These are phyloP conservation scores for Cornus florida DNA, from an alignment of 148 eudicot species.

Conservation along the genomic window DNA sequence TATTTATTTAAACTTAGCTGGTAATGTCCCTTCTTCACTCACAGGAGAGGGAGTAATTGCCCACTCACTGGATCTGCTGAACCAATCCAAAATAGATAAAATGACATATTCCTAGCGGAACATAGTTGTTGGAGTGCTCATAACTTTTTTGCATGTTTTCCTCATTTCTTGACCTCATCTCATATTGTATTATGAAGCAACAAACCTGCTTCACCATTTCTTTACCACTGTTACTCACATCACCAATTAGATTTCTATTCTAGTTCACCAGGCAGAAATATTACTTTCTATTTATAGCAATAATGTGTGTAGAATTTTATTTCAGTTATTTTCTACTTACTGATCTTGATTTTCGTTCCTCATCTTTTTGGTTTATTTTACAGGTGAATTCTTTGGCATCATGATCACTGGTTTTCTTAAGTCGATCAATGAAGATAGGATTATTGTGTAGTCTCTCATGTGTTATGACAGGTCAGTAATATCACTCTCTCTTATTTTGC, in stretches of 20 bases:
- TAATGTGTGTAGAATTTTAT: slow-evolving; percentile 1
- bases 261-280: slow-evolving; percentile 1
- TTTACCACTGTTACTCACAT: background rate
- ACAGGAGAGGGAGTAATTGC: background rate
- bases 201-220: slow-evolving; percentile 2
- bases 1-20: background rate
- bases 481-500: background rate
- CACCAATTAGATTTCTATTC: background rate
- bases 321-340: background rate
- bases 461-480: background rate
- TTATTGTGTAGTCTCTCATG: background rate
- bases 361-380: background rate
- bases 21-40: slow-evolving; percentile 7
- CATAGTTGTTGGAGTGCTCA: background rate
- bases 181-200: background rate
- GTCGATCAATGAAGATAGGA: background rate
- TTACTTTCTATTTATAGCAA: background rate
- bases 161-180: background rate
- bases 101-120: background rate
- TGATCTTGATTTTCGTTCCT: background rate
- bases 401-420: slow-evolving; percentile 5
- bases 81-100: background rate
- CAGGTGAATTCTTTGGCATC: background rate
- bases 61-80: background rate
- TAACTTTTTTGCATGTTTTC: background rate